Evolutionary conservation across 495 filamentous ascomycete genomes (phyloP).

Genomic region (Aspergillus bertholletiae): DNA sequence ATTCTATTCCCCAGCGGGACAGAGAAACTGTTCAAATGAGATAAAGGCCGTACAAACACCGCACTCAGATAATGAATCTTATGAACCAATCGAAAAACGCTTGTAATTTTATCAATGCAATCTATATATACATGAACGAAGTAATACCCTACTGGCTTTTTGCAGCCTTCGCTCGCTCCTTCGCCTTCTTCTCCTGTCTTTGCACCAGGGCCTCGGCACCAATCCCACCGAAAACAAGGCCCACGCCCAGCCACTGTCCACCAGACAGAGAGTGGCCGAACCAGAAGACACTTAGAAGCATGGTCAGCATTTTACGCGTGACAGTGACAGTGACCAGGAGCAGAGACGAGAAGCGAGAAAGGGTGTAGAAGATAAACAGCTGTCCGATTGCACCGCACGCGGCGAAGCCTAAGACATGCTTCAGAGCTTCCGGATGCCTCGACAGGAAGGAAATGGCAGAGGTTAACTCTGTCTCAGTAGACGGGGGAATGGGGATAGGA

Average conservation of each 20-base stretch:
- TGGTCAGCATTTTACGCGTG: slow-evolving; percentile 97
- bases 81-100: too few species aligned
- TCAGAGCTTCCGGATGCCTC: slow-evolving; percentile 71
- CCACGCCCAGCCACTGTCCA: slow-evolving; percentile 92
- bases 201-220: slow-evolving; percentile 84
- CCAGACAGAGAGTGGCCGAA: slow-evolving; percentile 82
- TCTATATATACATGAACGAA: background rate
- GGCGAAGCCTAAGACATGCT: slow-evolving; percentile 85
- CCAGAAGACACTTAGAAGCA: slow-evolving; percentile 92
- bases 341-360: slow-evolving; percentile 85
- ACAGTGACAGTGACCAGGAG: slow-evolving; percentile 95
- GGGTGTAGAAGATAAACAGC: slow-evolving; percentile 96
- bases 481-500: slow-evolving; percentile 52
- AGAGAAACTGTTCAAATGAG: too few species aligned
- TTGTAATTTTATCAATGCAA: too few species aligned
- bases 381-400: slow-evolving; percentile 92
- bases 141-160: slow-evolving; percentile 33
- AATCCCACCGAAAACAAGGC: slow-evolving; percentile 90
- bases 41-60: background rate
- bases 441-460: slow-evolving; percentile 77
- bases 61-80: background rate
- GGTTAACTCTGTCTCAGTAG: slow-evolving; percentile 62
- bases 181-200: slow-evolving; percentile 77
- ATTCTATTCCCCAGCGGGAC: background rate
- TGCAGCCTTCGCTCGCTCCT: slow-evolving; percentile 61